These are phyloP conservation scores for Fusarium hostae DNA, from an alignment of 2,329 filamentous ascomycete species.

Conservation along the genomic window DNA sequence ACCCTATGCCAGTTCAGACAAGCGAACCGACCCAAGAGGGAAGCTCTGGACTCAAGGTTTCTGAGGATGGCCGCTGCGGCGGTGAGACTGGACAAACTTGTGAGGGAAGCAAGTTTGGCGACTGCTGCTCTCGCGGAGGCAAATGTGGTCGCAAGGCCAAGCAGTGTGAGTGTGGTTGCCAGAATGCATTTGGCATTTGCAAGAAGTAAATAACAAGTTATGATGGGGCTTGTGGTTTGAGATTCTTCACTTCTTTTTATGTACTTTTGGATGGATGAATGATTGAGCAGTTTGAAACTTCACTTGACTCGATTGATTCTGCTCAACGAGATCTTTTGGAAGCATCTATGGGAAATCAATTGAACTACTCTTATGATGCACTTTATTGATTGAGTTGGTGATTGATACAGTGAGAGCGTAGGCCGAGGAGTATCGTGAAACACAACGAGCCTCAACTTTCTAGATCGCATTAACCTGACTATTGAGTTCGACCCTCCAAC, in stretches of 20 bases:
- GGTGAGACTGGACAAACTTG: conserved; percentile 54
- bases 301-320: conserved; percentile 13
- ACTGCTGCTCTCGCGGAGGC: conserved; percentile 56
- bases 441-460: neutral
- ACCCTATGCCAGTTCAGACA: conserved; percentile 29
- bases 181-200: conserved; percentile 51
- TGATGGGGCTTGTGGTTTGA: neutral
- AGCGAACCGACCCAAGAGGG: conserved; percentile 9
- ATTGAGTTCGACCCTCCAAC: neutral
- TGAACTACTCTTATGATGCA: neutral
- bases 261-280: conserved; percentile 36
- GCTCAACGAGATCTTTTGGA: conserved; percentile 7
- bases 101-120: conserved; percentile 53
- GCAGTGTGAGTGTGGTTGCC: conserved; percentile 53
- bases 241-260: conserved; percentile 38
- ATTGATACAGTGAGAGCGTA: neutral
- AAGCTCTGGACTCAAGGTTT: conserved; percentile 45
- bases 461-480: neutral
- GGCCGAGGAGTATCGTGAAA: neutral
- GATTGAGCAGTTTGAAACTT: conserved; percentile 9
- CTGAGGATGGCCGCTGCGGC: conserved; percentile 55
- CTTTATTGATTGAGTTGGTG: neutral
- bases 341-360: conserved; percentile 23
- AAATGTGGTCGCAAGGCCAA: conserved; percentile 52
- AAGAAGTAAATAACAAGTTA: conserved; percentile 18